Percentiles rank a stretch among this genome's conserved stretches.
Evolutionary conservation across 768 basidiomycete species (phyloP).

Genomic region (Russula brevipes): DNA sequence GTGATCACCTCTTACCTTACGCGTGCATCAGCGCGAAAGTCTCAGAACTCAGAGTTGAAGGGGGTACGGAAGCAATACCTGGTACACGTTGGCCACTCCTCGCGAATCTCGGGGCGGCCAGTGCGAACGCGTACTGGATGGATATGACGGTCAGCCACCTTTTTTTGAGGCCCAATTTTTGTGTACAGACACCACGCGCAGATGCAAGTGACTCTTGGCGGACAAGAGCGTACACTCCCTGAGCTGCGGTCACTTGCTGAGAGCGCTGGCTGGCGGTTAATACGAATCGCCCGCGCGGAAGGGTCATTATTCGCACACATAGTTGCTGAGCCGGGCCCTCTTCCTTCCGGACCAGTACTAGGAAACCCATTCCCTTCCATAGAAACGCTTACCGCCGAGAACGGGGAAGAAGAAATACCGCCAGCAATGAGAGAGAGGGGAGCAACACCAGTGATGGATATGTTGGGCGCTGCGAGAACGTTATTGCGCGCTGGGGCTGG

Average conservation of each 20-base stretch:
- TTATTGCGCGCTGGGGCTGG: constrained; percentile 15
- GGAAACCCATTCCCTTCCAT: constrained; percentile 3
- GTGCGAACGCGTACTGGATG: constrained; percentile 63
- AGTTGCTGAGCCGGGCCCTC: constrained; percentile 54
- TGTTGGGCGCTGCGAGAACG: constrained; percentile 22
- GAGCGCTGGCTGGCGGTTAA: constrained; percentile 58
- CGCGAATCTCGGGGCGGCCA: constrained; percentile 69
- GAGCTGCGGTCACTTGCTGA: constrained; percentile 49
- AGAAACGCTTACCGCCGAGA: neutral
- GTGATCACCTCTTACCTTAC: constrained; percentile 68
- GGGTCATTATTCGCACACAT: constrained; percentile 70
- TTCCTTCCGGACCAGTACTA: constrained; percentile 35
- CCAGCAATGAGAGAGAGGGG: constrained; percentile 17
- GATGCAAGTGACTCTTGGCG: constrained; percentile 68
- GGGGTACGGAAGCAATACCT: constrained; percentile 49
- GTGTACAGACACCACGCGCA: constrained; percentile 26
- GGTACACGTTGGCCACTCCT: constrained; percentile 58
- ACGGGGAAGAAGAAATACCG: constrained; percentile 20
- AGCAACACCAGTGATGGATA: constrained; percentile 22
- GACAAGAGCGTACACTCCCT: constrained; percentile 61
- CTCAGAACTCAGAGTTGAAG: constrained; percentile 33
- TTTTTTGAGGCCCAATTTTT: neutral
- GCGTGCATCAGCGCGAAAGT: constrained; percentile 39
- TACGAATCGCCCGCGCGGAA: constrained; percentile 49
- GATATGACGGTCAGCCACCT: constrained; percentile 51